Base-by-base conservation (phyloP, 192 early-diverging fungal species). In the Glomus cerebriforme region DNA sequence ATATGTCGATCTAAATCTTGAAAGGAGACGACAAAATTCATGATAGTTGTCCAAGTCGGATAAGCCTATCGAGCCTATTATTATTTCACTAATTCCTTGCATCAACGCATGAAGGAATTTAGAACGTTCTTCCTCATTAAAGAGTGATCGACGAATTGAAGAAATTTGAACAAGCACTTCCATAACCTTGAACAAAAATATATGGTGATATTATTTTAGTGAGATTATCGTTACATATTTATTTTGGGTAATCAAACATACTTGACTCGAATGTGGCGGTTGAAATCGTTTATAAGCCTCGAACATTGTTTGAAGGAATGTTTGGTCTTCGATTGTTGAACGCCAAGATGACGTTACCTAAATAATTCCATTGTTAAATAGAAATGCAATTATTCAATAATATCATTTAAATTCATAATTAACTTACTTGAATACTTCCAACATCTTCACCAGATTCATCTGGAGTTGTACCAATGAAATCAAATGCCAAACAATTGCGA, bases 261-360 rank as follows among this genome's bases (percentile, higher is more conserved):
- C 88, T 77, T 85, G 79, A 49, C 83, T 77, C 8, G 91, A 84
- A 58, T 84, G 79, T 17, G 93, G 92, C 22, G 88, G 83, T 3
- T 79, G 82, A 69, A 92, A 88, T 67, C 82, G 83, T 75, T 79
- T 80, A 84, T 93, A 96, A 0, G 89, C 90, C 13, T 88, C 85
- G 79, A 92, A 96, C 24, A 95, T 85, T 15, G 90, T 86, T 63
- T 92, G 87, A 39, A 96, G 69, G 66, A 94, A 96, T 12, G 82
- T 83, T 24, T 87, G 86, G 31, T 92, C 88, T 75, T 95, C 90
- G 65, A 96, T 88, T 26, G 93, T 76, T 10, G 85, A 77, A 79
- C 92, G 92, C 96, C 96, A 97, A 26, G 88, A 82, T 68, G 89
- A 87, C n/a, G 95, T 94, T 39, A 93, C 87, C 89, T 96, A 83